Evolutionary conservation across 2,329 filamentous ascomycete species (phyloP).

Genomic region (Madurella mycetomatis): DNA sequence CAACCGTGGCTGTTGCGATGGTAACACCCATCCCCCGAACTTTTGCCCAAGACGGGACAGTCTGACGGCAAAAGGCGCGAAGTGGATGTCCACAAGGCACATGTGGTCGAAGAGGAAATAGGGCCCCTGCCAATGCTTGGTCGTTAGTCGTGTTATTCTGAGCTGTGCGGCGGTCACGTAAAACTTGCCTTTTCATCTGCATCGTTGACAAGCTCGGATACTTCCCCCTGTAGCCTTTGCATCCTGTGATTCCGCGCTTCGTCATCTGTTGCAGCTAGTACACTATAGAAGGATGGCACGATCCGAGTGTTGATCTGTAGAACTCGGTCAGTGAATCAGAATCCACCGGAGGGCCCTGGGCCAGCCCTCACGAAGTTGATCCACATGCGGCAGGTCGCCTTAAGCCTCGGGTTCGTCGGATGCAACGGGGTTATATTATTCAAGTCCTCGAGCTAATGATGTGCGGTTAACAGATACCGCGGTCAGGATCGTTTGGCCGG

Average conservation of each 20-base stretch:
- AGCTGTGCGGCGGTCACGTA: no score
- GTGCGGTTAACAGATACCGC: constrained; percentile 8
- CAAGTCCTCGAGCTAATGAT: constrained; percentile 65
- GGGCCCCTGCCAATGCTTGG: constrained; percentile 46
- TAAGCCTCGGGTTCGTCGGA: constrained; percentile 59
- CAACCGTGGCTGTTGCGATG: constrained; percentile 61
- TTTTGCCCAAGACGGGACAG: constrained; percentile 61
- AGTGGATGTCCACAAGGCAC: constrained; percentile 67
- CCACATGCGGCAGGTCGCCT: constrained; percentile 75
- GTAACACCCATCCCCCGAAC: constrained; percentile 62
- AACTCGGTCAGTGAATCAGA: neutral
- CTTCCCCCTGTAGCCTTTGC: constrained; percentile 59
- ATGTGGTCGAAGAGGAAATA: constrained; percentile 58
- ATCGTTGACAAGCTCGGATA: constrained; percentile 49
- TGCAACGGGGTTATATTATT: constrained; percentile 56
- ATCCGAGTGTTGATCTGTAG: constrained; percentile 69
- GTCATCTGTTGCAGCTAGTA: constrained; percentile 62
- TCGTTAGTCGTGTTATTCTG: neutral
- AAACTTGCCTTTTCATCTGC: constrained; percentile 40
- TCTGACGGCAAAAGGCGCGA: constrained; percentile 70
- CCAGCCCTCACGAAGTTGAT: constrained; percentile 62
- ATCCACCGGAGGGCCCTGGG: neutral
- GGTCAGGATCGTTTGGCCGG: neutral
- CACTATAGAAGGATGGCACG: constrained; percentile 69
- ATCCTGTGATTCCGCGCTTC: constrained; percentile 55